A percentile compares a stretch with the other conserved stretches of the same genome.
phyloP scores from a whole-genome alignment of 78 protist genomes.

The Andalucia godoyi region DNA sequence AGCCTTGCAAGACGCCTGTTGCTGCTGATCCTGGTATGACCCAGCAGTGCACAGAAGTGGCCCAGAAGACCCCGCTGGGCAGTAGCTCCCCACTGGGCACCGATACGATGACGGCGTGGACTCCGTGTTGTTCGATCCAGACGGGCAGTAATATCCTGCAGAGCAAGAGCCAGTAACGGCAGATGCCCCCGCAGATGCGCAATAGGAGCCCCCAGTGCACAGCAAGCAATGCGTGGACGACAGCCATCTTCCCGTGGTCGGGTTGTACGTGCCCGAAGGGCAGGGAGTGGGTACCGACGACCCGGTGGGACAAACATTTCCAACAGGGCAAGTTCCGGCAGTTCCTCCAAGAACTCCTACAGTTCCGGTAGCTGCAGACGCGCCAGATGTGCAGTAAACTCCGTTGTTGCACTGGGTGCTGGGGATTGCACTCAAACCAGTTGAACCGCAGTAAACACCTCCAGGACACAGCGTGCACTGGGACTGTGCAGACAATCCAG shows the following conservation, averaged over 20 bases:
- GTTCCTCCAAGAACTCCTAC: background rate
- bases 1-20: background rate
- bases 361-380: background rate
- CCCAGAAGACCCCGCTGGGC: background rate
- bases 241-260: background rate
- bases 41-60: background rate
- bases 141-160: conserved; percentile 28
- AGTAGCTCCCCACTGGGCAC: background rate
- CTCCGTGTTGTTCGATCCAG: background rate
- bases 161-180: conserved; percentile 11
- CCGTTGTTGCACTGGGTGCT: conserved; percentile 17
- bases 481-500: background rate
- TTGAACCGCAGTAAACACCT: conserved; percentile 22
- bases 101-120: too few species aligned
- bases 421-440: conserved; percentile 4
- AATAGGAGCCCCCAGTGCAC: conserved; percentile 38
- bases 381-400: conserved; percentile 20
- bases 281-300: conserved; percentile 8
- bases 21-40: background rate
- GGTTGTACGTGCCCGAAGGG: conserved; percentile 11
- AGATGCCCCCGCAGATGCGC: background rate
- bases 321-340: background rate
- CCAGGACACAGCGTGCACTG: conserved; percentile 19
- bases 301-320: conserved; percentile 18
- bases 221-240: background rate